These are phyloP conservation scores for Bauhinia variegata DNA, from an alignment of 306 rosid genomes.

Conservation along the genomic window DNA sequence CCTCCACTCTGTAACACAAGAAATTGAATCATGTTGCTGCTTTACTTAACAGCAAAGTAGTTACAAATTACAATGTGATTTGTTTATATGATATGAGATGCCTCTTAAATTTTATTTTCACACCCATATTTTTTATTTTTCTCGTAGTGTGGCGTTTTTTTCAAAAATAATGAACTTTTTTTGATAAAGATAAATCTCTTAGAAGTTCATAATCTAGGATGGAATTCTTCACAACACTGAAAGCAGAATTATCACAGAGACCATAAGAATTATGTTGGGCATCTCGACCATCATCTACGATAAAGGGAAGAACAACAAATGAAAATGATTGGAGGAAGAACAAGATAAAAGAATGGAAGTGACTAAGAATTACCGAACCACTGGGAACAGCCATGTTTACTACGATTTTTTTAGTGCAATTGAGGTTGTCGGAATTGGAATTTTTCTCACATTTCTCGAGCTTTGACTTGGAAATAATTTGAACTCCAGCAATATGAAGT, in stretches of 20 bases:
- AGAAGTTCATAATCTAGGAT: no score
- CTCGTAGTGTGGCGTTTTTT: not conserved
- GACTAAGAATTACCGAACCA: slow-evolving; percentile 60
- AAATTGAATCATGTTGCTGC: not conserved
- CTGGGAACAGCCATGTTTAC: slow-evolving; percentile 80
- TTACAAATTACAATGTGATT: no score
- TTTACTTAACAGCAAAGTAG: not conserved
- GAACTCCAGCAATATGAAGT: slow-evolving; percentile 46
- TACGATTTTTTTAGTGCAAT: slow-evolving; percentile 82
- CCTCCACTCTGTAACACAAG: slow-evolving; percentile 65
- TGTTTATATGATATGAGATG: no score
- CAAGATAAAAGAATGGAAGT: no score
- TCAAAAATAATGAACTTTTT: not conserved
- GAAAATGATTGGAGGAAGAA: not conserved
- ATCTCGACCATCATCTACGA: no score
- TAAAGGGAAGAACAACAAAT: not conserved
- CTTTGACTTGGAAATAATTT: slow-evolving; percentile 89
- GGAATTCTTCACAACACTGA: no score
- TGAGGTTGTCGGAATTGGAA: slow-evolving; percentile 65
- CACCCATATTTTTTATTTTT: no score
- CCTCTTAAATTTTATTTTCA: no score
- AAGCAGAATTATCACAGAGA: no score
- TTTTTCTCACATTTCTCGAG: slow-evolving; percentile 85
- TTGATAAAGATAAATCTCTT: not conserved
- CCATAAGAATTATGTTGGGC: no score